Percentiles rank a stretch among this genome's conserved stretches.
These are phyloP conservation scores for Clarkia xantiana DNA, from an alignment of 345 rosid species.

Conservation along the genomic window DNA sequence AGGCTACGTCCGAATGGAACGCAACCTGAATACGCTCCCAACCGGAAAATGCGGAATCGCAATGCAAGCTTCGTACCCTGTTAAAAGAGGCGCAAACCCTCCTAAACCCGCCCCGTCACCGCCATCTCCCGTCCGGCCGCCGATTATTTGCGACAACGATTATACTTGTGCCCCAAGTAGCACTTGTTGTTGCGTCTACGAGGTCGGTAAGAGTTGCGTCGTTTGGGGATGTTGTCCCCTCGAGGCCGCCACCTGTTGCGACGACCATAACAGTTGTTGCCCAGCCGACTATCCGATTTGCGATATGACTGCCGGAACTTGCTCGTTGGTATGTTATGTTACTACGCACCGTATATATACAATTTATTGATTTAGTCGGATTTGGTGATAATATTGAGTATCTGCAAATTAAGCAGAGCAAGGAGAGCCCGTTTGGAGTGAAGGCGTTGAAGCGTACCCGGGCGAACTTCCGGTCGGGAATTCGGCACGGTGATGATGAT, in stretches of 20 bases:
- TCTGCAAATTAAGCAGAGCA: conserved; percentile 44
- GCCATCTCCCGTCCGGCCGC: conserved; percentile 76
- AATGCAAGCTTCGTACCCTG: conserved; percentile 69
- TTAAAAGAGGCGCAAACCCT: conserved; percentile 67
- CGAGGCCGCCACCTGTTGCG: conserved; percentile 79
- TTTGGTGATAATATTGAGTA: not conserved
- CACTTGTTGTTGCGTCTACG: conserved; percentile 75
- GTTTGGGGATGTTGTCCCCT: conserved; percentile 95
- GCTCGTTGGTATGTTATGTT: conserved; percentile 40
- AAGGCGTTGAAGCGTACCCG: conserved; percentile 62
- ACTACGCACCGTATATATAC: too few species aligned
- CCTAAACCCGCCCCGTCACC: conserved; percentile 96
- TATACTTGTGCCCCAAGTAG: conserved; percentile 47
- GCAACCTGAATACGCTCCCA: conserved; percentile 20
- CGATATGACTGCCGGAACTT: conserved; percentile 37
- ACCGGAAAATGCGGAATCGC: conserved; percentile 86
- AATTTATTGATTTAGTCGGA: not conserved
- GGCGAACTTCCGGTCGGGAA: conserved; percentile 61
- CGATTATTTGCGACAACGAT: conserved; percentile 47
- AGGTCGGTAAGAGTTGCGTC: conserved; percentile 44
- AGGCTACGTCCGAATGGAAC: conserved; percentile 62
- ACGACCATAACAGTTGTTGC: conserved; percentile 70
- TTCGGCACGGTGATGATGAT: too few species aligned
- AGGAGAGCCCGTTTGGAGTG: conserved; percentile 59
- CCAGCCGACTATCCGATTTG: conserved; percentile 78